Base-by-base conservation (phyloP, 306 rosid genomes). In the Ammopiptanthus mongolicus region DNA sequence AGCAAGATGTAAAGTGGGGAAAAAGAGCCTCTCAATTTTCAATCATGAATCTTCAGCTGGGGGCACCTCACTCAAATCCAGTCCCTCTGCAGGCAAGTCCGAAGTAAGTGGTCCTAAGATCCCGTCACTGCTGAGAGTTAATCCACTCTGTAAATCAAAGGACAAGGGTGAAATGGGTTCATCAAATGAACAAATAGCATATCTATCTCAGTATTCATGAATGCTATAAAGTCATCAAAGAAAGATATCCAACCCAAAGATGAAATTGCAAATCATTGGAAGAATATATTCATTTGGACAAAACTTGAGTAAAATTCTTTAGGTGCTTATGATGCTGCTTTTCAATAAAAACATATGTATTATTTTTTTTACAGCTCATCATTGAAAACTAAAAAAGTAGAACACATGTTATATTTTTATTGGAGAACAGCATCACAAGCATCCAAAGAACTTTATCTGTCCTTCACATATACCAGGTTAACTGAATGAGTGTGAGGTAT, bases 51-150 rank as follows among this genome's bases (percentile, higher is more conserved):
- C 88, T 41, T 77, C 87, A 21, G 95, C 87, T 8, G 84, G 12
- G 33, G 98, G 86, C 58, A 91, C 81, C 52, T 86, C 91, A 74
- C 83, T 85, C 74, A 91, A 80, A 79, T 91, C 97, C 57, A 95
- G 73, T 73, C 96, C 96, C 85, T 88, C 96, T 15, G 80, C 77
- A n/a, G 98, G 95, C 79, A 91, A 84, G 78, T 91, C 97, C 31
- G 91, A 81, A 61, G 82, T 34, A 60, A 86, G 91, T 25, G 96
- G 95, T 72, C 93, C 91, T 85, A 83, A 87, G 76, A 90, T 92
- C 19, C 97, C 97, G 0, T 91, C 96, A 21, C 87, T 82, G 85
- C 80, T 87, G 53, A 88, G 89, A 64, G 91, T 88, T 61, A 87
- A 84, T 82, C 97, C 97, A 84, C 99, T 88, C 99, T 90, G 91